A percentile compares a stretch with the other conserved stretches of the same genome.
Conservation (phyloP, 1,284 basidiomycete species). For the Austropuccinia psidii region DNA sequence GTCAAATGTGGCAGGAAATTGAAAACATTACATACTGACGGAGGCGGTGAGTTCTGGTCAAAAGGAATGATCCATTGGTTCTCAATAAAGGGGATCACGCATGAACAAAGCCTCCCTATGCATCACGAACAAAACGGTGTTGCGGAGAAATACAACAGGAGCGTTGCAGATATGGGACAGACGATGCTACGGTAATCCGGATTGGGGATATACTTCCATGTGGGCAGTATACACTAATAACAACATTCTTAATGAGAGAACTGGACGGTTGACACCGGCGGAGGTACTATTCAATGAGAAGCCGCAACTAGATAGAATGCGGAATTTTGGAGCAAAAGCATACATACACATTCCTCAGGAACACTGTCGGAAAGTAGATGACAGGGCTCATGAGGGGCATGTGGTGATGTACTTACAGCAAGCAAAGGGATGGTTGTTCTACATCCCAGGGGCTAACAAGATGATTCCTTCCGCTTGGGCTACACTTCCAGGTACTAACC, state of each 20-base stretch:
- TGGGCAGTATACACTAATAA: slow-evolving; percentile 3
- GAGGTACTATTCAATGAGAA: not conserved
- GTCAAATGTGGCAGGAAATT: not conserved
- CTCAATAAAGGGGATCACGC: slow-evolving; percentile 6
- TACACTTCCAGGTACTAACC: too few relatives aligned
- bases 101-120: slow-evolving; percentile 6
- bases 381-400: not conserved
- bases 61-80: not conserved
- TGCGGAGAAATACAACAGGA: slow-evolving; percentile 6
- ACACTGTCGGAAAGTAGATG: not conserved
- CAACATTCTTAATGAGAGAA: not conserved
- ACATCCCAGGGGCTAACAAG: too few relatives aligned
- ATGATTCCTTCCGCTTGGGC: too few relatives aligned
- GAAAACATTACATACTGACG: not conserved
- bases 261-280: not conserved
- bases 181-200: too few relatives aligned
- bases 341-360: slow-evolving; percentile 9
- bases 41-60: not conserved
- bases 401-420: not conserved
- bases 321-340: not conserved
- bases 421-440: slow-evolving; percentile 16
- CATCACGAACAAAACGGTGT: slow-evolving; percentile 37
- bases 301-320: not conserved
- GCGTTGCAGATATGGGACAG: slow-evolving; percentile 9
- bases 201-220: not conserved